A percentile compares a stretch with the other conserved stretches of the same genome.
These are phyloP conservation scores for Ophiostoma sp. DNA, from an alignment of 2,329 filamentous ascomycete species.

Conservation along the genomic window DNA sequence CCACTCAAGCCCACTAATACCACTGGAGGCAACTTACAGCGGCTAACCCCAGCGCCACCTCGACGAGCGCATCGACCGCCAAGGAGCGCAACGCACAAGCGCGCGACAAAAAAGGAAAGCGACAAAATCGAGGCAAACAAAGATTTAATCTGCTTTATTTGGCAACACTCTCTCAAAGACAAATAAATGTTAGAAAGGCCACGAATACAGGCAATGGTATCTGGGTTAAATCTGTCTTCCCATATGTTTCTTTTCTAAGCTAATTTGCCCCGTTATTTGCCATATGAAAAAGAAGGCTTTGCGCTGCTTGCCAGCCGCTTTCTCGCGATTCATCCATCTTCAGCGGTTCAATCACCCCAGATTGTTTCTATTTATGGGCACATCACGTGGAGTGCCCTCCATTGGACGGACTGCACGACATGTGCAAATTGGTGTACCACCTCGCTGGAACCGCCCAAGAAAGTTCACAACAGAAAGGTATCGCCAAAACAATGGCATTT, in stretches of 20 bases:
- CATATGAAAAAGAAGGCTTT: neutral
- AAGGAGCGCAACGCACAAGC: conserved; percentile 6
- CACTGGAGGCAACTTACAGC: neutral
- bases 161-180: neutral
- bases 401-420: neutral
- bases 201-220: neutral
- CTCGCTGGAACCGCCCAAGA: neutral
- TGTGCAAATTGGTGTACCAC: neutral
- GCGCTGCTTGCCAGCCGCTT: neutral
- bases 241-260: neutral
- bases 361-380: conserved; percentile 24
- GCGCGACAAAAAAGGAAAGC: conserved; percentile 9
- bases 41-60: neutral
- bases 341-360: neutral
- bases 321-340: neutral
- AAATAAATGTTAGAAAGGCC: neutral
- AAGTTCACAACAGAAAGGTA: neutral
- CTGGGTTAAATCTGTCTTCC: neutral
- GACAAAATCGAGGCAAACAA: neutral
- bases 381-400: conserved; percentile 13
- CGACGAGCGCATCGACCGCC: neutral
- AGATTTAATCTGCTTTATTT: neutral
- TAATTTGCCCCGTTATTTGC: conserved; percentile 18
- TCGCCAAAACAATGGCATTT: neutral
- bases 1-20: neutral